Evolutionary conservation across 2,329 filamentous ascomycete genomes (phyloP), one percentile per base, ranked within the genome.

Genomic region (Colletotrichum melonis): DNA sequence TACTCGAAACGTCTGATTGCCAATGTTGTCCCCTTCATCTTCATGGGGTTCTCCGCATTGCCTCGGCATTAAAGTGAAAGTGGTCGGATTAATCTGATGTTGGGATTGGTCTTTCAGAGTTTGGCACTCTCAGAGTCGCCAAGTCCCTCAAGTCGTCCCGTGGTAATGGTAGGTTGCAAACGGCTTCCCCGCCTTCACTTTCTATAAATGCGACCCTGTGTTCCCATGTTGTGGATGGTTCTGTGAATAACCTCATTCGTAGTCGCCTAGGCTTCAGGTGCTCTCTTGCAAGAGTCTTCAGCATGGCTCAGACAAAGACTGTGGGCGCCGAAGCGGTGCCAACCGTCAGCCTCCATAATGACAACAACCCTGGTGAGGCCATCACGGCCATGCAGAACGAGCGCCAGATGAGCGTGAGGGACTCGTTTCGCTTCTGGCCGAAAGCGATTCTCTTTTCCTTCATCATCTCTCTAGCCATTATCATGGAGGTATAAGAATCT

Each of bases 381-480:
- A 63, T 62, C 68, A 67, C 72, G 30, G 74, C 74, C 58, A 74
- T 75, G 59, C 60, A 75, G 52, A 75, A 68, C 52, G 75, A 78
- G 75, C 75, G 75, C 35, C 69, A 72, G 56, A 77, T 77, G 76
- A 74, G 65, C 63, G 63, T 77, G 46, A 58, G 74, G 22, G 75
- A 77, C 57, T 75, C 75, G 22, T 64, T 77, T 30, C 71, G 76
- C 6, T 76, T 77, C 69, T 76, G 75, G 75, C 75, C 74, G 57
- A 76, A 75, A 49, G 75, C 75, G 8, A 74, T 76, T 26, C 55
- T 71, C 11, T 76, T 76, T 67, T 75, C 69, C 4, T 74, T 79
- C 54, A 55, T 78, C 30, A 75, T 80, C 32, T 79, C 77, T 2
- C 72, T 75, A 2, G 75, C 77, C 14, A 78, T 79, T 49, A 76